Base-by-base conservation (phyloP, 768 basidiomycete species). In the Tulasnella sp. region DNA sequence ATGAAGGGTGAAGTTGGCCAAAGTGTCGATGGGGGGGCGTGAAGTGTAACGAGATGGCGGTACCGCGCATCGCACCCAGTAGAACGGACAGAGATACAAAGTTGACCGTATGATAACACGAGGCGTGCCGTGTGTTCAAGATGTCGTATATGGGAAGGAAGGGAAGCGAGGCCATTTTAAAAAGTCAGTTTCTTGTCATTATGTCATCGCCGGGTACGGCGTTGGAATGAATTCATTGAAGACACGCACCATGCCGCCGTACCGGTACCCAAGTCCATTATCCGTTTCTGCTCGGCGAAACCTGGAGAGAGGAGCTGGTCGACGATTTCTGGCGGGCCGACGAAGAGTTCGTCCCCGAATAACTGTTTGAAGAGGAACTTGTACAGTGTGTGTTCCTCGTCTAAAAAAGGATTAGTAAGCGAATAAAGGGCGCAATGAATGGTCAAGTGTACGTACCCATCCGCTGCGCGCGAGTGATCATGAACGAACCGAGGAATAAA, bases 241-340 rank as follows among this genome's bases (percentile, higher is more conserved):
- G 26, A 48, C 46, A 48, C 75, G 61, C 40, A 77, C 77, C 77
- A 77, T 44, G 37, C 69, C 26, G 70, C 77, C 15, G 69, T 44
- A 37, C 77, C 77, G 35, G 77, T 77, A 10, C 77, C 77, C 26
- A 78, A 48, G 73, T 78, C 77, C 77, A 78, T 26, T 15, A 78
- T 48, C 32, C 37, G 37, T 37, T 78, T 78, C 20, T 74, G 42
- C 37, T 39, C 67, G 48, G 16, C 74, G 3, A 9, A 9, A 37
- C 23, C 5, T 11, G 18, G 6, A 16, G n/a, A 5, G 23, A 78
- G 71, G 44, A 75, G 18, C 23, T 78, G 29, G 40, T 70, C 23
- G 44, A 77, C 70, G 37, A 40, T 37, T 9, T 37, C 77, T 44
- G 37, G 26, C 9, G 69, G 67, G 5, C 67, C 76, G 16, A 77